Evolutionary conservation across 345 rosid genomes (phyloP).

Genomic region (Eucalyptus pumila): DNA sequence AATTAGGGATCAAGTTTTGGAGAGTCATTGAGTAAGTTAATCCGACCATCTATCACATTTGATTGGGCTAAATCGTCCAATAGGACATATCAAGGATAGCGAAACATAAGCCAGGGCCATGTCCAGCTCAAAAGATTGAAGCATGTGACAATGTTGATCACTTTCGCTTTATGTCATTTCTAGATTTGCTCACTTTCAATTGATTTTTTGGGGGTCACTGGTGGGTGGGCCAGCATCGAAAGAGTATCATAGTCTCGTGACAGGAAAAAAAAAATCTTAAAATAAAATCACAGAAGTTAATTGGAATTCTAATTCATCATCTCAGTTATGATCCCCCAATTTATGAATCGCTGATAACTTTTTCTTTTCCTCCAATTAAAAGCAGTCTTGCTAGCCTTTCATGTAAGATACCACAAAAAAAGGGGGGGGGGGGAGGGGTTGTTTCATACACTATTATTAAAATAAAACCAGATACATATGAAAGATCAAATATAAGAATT

Average conservation of each 20-base stretch:
- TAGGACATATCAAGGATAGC: slow-evolving; percentile 19
- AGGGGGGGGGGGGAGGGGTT: background rate
- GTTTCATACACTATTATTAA: too few relatives aligned
- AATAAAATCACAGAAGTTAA: too few relatives aligned
- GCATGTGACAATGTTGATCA: too few relatives aligned
- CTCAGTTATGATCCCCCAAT: background rate
- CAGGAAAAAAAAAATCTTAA: too few relatives aligned
- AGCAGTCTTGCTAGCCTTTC: background rate
- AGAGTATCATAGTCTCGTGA: too few relatives aligned
- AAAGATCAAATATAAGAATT: background rate
- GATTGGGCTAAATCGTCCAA: slow-evolving; percentile 11
- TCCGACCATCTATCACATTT: slow-evolving; percentile 1
- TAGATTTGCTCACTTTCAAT: too few relatives aligned
- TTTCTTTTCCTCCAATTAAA: background rate
- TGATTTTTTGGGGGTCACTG: too few relatives aligned
- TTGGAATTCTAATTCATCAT: background rate
- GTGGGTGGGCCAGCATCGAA: too few relatives aligned
- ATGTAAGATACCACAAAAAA: background rate
- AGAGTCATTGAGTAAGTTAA: too few relatives aligned
- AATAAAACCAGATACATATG: background rate
- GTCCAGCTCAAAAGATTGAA: background rate
- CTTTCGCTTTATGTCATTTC: too few relatives aligned
- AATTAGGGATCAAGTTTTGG: too few relatives aligned
- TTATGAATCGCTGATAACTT: background rate
- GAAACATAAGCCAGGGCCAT: slow-evolving; percentile 6